These are phyloP conservation scores for Hymenoscyphus occultus DNA, from an alignment of 2,329 filamentous ascomycete genomes.

Conservation along the genomic window DNA sequence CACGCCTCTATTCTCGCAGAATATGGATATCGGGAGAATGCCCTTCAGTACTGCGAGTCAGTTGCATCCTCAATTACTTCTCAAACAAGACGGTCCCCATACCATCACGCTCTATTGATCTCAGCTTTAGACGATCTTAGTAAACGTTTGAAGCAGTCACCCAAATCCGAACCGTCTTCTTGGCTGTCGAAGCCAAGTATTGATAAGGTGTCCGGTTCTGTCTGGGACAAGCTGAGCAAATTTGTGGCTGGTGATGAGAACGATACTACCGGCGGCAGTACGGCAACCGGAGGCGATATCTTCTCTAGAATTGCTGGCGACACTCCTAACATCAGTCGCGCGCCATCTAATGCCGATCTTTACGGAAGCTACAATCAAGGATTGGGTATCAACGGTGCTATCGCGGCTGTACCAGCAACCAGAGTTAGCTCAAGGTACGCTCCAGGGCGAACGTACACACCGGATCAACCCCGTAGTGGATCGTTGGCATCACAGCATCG, in stretches of 20 bases:
- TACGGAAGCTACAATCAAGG: constrained; percentile 44
- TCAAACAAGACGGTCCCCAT: constrained; percentile 79
- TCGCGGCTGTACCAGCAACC: constrained; percentile 19
- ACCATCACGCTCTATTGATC: constrained; percentile 76
- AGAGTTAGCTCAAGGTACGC: constrained; percentile 35
- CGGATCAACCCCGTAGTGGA: constrained; percentile 26
- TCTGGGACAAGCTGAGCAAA: constrained; percentile 92
- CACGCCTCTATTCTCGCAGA: constrained; percentile 84
- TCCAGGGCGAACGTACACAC: constrained; percentile 29
- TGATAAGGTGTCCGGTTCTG: constrained; percentile 87
- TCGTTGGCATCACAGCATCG: constrained; percentile 37
- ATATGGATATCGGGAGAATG: constrained; percentile 75
- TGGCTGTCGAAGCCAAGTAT: constrained; percentile 96
- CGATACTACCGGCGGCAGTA: constrained; percentile 57
- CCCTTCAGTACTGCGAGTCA: constrained; percentile 86
- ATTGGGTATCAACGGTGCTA: constrained; percentile 32
- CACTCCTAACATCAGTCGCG: constrained; percentile 71
- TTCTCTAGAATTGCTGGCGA: constrained; percentile 80
- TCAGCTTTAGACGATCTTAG: constrained; percentile 77
- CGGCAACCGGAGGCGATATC: constrained; percentile 55
- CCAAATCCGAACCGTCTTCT: constrained; percentile 74
- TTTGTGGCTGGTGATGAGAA: constrained; percentile 91
- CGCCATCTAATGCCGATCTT: constrained; percentile 72
- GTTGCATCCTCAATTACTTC: constrained; percentile 73
- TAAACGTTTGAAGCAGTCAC: constrained; percentile 79